phyloP scores from a whole-genome alignment of 202 grass and related monocot species.

The Saccharum hybrid region DNA sequence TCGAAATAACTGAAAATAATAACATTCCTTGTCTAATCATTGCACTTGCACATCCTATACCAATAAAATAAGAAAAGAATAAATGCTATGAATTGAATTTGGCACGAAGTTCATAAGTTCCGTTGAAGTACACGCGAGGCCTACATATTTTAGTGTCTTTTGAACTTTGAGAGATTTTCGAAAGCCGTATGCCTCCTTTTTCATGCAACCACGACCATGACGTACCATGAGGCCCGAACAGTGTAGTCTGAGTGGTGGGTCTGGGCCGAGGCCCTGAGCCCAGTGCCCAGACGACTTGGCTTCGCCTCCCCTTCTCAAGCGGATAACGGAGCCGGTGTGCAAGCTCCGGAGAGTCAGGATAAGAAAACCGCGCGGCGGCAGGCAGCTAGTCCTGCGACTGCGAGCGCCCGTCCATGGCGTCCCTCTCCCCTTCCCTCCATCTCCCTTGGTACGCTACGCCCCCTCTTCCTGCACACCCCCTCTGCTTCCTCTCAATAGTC shows the following conservation, averaged over 20 bases:
- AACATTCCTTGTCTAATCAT: too few species aligned
- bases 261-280: neutral
- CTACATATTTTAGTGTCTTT: neutral
- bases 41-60: too few species aligned
- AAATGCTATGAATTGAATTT: neutral
- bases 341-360: slow-evolving; percentile 14
- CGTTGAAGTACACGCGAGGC: neutral
- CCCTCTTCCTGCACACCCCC: neutral
- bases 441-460: slow-evolving; percentile 47
- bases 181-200: too few species aligned
- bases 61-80: neutral
- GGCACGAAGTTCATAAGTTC: neutral
- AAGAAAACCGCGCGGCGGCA: slow-evolving; percentile 34
- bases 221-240: too few species aligned
- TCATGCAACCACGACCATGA: too few species aligned
- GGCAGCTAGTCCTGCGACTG: slow-evolving; percentile 5
- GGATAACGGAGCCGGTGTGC: neutral
- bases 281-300: neutral
- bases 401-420: slow-evolving; percentile 57
- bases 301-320: neutral
- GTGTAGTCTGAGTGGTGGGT: neutral
- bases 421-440: slow-evolving; percentile 59
- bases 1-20: too few species aligned
- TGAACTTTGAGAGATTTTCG: neutral
- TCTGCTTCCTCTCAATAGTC: neutral